Conservation (phyloP, 768 basidiomycete species). For the Suillus alpinus region DNA sequence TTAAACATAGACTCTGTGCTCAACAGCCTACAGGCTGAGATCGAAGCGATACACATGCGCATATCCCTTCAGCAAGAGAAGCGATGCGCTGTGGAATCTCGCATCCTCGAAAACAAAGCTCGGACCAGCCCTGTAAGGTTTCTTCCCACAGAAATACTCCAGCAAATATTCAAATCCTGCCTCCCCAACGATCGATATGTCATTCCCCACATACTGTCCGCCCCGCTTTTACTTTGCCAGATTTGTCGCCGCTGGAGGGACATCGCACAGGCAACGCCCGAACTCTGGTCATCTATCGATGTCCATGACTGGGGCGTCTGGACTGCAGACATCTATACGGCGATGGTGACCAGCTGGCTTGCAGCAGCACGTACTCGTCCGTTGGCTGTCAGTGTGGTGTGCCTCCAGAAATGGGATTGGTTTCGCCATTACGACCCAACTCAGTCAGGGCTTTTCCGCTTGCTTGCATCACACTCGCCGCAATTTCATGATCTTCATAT, state of each 20-base stretch:
- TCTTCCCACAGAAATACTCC: constrained; percentile 30
- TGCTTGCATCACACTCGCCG: constrained; percentile 18
- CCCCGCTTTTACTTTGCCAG: constrained; percentile 32
- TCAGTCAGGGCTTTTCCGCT: constrained; percentile 20
- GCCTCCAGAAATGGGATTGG: constrained; percentile 1
- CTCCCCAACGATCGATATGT: constrained; percentile 21
- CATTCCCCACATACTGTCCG: constrained; percentile 18
- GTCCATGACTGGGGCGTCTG: constrained; percentile 28
- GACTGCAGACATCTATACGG: constrained; percentile 24
- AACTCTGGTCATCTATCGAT: constrained; percentile 30
- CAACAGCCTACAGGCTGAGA: background rate
- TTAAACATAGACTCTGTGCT: background rate
- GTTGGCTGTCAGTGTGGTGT: constrained; percentile 18
- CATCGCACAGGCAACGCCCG: constrained; percentile 27
- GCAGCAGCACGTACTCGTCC: constrained; percentile 18
- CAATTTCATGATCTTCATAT: constrained; percentile 19
- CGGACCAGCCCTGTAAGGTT: constrained; percentile 26
- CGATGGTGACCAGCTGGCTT: constrained; percentile 25
- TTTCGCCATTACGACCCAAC: background rate
- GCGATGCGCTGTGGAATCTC: constrained; percentile 16
- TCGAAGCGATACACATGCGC: constrained; percentile 7
- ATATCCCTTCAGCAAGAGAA: constrained; percentile 17
- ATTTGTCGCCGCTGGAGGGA: constrained; percentile 32
- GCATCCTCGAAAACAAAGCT: constrained; percentile 22
- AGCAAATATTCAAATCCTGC: constrained; percentile 30